These are phyloP conservation scores for Trichoderma sp. DNA, from an alignment of 2,329 filamentous ascomycete genomes.

Conservation along the genomic window DNA sequence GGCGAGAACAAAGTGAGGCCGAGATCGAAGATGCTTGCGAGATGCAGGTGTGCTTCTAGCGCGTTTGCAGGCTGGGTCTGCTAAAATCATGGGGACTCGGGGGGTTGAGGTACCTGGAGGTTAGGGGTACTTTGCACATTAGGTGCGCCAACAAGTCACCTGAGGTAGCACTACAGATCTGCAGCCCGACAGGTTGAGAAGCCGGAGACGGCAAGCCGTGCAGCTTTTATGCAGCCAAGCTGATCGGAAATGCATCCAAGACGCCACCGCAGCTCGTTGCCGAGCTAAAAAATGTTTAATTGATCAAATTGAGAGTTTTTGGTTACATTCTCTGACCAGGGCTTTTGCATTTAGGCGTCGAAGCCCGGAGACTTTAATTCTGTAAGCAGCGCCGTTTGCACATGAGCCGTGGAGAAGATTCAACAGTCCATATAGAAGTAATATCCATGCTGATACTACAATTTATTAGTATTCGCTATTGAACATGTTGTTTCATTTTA, in stretches of 20 bases:
- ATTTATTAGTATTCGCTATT: background rate
- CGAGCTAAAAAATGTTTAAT: background rate
- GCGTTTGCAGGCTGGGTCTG: constrained; percentile 2
- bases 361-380: background rate
- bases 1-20: background rate
- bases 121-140: background rate
- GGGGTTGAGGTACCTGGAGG: background rate
- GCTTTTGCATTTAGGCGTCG: background rate
- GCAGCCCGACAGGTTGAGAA: background rate
- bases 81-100: background rate
- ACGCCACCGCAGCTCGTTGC: constrained; percentile 9
- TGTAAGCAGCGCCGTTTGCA: background rate
- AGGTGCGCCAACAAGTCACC: background rate
- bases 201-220: constrained; percentile 9
- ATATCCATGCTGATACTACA: background rate
- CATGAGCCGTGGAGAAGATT: background rate
- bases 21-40: background rate
- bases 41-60: background rate
- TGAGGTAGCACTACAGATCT: background rate
- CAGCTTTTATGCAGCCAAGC: constrained; percentile 16
- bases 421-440: background rate
- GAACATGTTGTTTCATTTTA: background rate
- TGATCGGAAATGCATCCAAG: constrained; percentile 10
- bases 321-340: background rate
- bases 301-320: background rate